Evolutionary conservation across 75 land plant genomes (phyloP), one percentile per base, ranked within the genome.

Genomic region (Adiantum capillusveneris): DNA sequence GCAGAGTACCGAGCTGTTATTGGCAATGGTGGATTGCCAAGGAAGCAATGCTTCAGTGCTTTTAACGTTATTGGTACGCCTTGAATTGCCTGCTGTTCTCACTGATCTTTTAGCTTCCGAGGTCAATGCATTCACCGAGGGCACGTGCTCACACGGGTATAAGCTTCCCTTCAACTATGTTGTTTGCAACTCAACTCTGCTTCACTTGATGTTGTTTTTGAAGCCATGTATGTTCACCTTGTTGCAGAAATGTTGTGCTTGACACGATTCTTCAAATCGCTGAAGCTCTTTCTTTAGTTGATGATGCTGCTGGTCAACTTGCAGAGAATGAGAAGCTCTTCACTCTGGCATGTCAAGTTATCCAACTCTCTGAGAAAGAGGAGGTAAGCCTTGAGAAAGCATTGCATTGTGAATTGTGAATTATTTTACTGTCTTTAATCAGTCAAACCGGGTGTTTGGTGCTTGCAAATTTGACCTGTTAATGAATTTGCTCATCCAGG

Each of bases 1-100:
- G 51, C 79, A 88, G 94, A 66, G 84, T 61, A 43, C 84, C 42
- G 83, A 74, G 34, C 67, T 90, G 16, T 54, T 90, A 34, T 66
- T 79, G 44, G 72, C 87, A 6, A 83, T 90, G 31, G 69, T 86
- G 52, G 87, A 90, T 34, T 77, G 74, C 58, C 60, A 59, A 19
- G 59, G 54, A 36, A 78, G 72, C 50, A 75, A 61, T n/a, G 67
- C 56, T 16, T 56, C 50, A 24, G 28, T 50, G 53, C 75, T 90
- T 65, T 75, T 85, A 36, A 68, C 90, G 12, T 19, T 67, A 36
- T 45, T 90, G 65, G 57, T 81, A 53, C 71, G 68, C 31, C 67
- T 86, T 36, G 96, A 85, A n/a, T 64, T 90, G 49, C 56, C 68
- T 16, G 61, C 29, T 51, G 45, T 81, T 21, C 59, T 84, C 63